Evolutionary conservation across 2,329 filamentous ascomycete species (phyloP), one percentile per base, ranked within the genome.

Genomic region (Rugonectria rugulosa): DNA sequence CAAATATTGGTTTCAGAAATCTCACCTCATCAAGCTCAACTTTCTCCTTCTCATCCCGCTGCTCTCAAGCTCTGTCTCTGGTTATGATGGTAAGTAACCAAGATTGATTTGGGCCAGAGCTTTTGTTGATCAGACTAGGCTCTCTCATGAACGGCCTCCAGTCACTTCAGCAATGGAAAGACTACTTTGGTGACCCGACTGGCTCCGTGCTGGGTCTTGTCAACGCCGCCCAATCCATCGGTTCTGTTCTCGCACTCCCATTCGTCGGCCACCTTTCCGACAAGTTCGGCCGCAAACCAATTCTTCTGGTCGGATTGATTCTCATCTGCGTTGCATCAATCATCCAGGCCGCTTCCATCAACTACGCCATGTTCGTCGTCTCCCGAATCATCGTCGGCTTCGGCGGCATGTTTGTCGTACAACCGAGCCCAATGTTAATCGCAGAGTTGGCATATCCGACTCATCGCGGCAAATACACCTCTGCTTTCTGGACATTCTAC

Each of bases 71-170:
- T 70, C 75, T 1, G 72, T 75, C 4, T 72, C 70, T 11, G 78
- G 78, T 15, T 80, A 76, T 45, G 77, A 79, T 73, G 77, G 74
- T 74, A 59, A 9, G 34, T n/a, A n/a, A n/a, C n/a, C n/a, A n/a
- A n/a, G n/a, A n/a, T n/a, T n/a, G n/a, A n/a, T n/a, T n/a, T n/a
- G n/a, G n/a, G n/a, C n/a, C n/a, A n/a, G n/a, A n/a, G n/a, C n/a
- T n/a, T n/a, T n/a, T n/a, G n/a, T n/a, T n/a, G n/a, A 17, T 12
- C 10, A 15, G 9, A 14, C 21, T 42, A 68, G 71, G 72, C 6
- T 72, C 72, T 11, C 53, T 74, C 44, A 74, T 76, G 70, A 76
- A 76, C 54, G 72, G 74, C 9, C 68, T 79, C 4, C 76, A 79
- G 61, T 70, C 73, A 8, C 65, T 78, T 1, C 55, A 62, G 1